A percentile compares a stretch with the other conserved stretches of the same genome.
These are phyloP conservation scores for Aspergillus fijiensis DNA, from an alignment of 2,329 filamentous ascomycete genomes.

Conservation along the genomic window DNA sequence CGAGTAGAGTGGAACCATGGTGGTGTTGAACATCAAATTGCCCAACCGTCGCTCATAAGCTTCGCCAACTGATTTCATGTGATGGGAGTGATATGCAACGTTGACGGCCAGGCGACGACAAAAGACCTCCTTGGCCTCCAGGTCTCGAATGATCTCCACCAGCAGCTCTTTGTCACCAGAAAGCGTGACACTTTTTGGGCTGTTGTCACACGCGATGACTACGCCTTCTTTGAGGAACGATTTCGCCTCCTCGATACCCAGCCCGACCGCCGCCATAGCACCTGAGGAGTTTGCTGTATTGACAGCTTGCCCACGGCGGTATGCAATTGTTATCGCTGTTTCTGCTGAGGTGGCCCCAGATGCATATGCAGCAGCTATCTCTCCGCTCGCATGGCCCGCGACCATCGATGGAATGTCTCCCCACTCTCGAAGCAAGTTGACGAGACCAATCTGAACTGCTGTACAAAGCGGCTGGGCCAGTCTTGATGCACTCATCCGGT, in stretches of 20 bases:
- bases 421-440: constrained; percentile 28
- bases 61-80: constrained; percentile 3
- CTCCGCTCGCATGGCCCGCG: constrained; percentile 38
- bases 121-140: background rate
- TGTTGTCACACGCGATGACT: too few species aligned
- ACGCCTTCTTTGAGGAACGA: constrained; percentile 18
- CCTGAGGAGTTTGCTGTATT: constrained; percentile 8
- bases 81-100: constrained; percentile 20
- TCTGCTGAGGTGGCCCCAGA: constrained; percentile 21
- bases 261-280: constrained; percentile 27
- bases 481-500: constrained; percentile 24
- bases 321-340: constrained; percentile 22
- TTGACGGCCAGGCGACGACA: constrained; percentile 14
- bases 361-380: constrained; percentile 40
- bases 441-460: constrained; percentile 35
- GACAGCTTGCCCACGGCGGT: constrained; percentile 21
- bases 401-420: constrained; percentile 25
- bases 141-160: too few species aligned
- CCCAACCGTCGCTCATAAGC: background rate
- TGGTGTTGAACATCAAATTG: background rate
- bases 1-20: constrained; percentile 11
- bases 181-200: too few species aligned
- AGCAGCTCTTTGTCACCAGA: too few species aligned
- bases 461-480: constrained; percentile 34
- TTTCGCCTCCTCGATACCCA: constrained; percentile 13